Conservation (phyloP, 2,329 filamentous ascomycete genomes). For the Fusarium redolens region DNA sequence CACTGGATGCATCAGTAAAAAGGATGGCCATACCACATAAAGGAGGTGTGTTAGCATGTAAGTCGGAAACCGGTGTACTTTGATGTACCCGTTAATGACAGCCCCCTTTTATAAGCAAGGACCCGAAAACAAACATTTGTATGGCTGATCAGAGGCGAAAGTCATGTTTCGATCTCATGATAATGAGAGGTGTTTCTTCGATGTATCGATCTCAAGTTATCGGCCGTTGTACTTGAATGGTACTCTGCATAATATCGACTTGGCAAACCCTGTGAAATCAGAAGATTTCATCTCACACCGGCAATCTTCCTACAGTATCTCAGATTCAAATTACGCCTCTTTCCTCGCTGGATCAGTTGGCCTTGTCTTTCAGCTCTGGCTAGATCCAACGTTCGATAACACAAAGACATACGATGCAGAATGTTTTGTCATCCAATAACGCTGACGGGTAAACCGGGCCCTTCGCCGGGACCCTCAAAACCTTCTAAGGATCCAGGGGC, state of each 20-base stretch:
- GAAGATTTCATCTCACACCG: not conserved
- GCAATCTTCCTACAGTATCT: constrained; percentile 3
- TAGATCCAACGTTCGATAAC: constrained; percentile 21
- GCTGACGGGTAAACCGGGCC: constrained; percentile 21
- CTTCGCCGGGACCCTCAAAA: constrained; percentile 18
- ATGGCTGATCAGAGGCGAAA: not conserved
- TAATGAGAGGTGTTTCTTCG: not conserved
- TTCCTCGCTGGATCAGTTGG: not conserved
- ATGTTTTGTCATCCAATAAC: constrained; percentile 29
- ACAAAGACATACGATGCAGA: constrained; percentile 28
- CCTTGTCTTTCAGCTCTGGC: not conserved
- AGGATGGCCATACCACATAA: not conserved
- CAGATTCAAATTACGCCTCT: not conserved
- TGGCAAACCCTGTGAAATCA: not conserved
- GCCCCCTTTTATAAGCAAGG: not conserved
- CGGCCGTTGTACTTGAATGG: not conserved
- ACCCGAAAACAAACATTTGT: not conserved
- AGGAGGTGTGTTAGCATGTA: not conserved
- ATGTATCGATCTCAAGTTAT: not conserved
- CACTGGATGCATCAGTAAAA: not conserved
- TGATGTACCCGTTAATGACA: not conserved
- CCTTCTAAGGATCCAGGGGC: constrained; percentile 14
- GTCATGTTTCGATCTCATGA: not conserved
- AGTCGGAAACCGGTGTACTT: not conserved
- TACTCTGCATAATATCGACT: not conserved